Base-by-base conservation (phyloP, 805 yeast genomes). In the Starmerella stigmatis region DNA sequence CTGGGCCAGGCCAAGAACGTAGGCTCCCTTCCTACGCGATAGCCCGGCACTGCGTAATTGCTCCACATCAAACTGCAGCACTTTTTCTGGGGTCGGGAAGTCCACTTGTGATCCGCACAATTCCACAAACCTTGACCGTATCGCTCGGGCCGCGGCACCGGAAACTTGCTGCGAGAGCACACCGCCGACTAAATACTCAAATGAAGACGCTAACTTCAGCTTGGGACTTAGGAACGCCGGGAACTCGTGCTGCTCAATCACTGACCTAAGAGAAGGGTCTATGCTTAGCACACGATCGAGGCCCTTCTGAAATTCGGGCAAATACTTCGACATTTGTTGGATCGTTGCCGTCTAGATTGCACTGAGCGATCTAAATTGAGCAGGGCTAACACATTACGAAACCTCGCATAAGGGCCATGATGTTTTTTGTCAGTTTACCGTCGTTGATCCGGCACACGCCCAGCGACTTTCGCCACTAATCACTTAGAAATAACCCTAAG, bases 111-210 rank as follows among this genome's bases (percentile, higher is more conserved):
- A 31, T 13, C 28, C 41, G 49, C 65, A 72, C 13, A 63, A 48
- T 16, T 59, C 56, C 16, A 57, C 57, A 45, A 83, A 71, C 52
- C 73, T 71, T 10, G 50, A 48, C 46, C 72, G 69, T 25, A 86
- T 82, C 1, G 86, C 71, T 9, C 57, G 60, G 0, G 96, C 95
- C 1, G 96, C 94, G 0, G 75, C 71, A 1, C 94, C 94, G 22
- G 65, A 59, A 5, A 64, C 60, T 43, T 64, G 67, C 48, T 64
- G 67, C 8, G 60, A 59, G 11, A 62, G 51, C 16, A 64, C 54
- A 7, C 58, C 55, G 17, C 64, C 46, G 9, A 48, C 46, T 3
- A 57, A 49, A 36, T 55, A 55, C 49, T 53, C 48, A 26, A 56
- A 57, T 15, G 57, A 45, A 9, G 54, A 32, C 22, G 50, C 44